Conservation (phyloP, 2,329 filamentous ascomycete genomes). For the Pestalotiopsis sp. region DNA sequence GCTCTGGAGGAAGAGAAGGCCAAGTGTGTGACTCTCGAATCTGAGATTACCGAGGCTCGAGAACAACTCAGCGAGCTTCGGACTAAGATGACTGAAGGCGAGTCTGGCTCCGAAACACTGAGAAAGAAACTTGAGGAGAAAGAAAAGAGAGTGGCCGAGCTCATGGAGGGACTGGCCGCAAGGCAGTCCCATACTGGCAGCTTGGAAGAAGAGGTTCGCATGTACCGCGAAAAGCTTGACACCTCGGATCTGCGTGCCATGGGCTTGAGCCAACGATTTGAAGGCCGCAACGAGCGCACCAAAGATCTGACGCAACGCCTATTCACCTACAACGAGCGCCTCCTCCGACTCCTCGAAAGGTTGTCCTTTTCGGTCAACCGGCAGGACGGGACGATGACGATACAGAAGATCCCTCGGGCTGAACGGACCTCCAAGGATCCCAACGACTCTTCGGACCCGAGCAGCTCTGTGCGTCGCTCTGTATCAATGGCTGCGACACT, state of each 20-base stretch:
- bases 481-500: conserved; percentile 56
- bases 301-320: conserved; percentile 84
- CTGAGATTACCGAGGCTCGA: conserved; percentile 65
- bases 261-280: conserved; percentile 59
- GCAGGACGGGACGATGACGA: conserved; percentile 71
- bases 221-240: conserved; percentile 67
- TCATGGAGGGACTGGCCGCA: conserved; percentile 73
- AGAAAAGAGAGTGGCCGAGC: conserved; percentile 67
- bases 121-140: conserved; percentile 76
- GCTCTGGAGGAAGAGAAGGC: conserved; percentile 55
- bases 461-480: conserved; percentile 55
- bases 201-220: conserved; percentile 74
- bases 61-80: conserved; percentile 70
- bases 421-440: conserved; percentile 61
- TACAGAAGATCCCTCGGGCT: conserved; percentile 70
- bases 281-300: conserved; percentile 71
- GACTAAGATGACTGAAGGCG: conserved; percentile 76
- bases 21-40: conserved; percentile 55
- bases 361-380: conserved; percentile 82
- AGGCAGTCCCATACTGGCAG: conserved; percentile 76
- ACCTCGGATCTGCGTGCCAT: conserved; percentile 55
- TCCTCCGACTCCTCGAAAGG: conserved; percentile 82
- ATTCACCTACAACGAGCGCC: conserved; percentile 80
- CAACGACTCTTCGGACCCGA: conserved; percentile 60
- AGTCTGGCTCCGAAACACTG: conserved; percentile 79